Evolutionary conservation across 2,329 filamentous ascomycete species (phyloP).

Genomic region (Aspergillus piperis): DNA sequence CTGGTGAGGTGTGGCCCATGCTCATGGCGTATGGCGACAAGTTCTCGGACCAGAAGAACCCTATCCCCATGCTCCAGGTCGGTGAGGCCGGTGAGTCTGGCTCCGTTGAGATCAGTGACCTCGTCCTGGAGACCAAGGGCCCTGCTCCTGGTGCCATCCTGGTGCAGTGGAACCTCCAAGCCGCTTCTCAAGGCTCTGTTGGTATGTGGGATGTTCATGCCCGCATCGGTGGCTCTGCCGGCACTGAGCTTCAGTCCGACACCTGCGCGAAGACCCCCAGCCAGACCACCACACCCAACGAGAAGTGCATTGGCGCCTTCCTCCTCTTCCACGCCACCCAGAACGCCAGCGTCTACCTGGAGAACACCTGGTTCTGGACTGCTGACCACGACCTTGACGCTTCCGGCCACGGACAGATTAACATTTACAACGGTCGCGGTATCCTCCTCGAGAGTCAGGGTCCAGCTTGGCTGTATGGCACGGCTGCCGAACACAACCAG

Average conservation of each 20-base stretch:
- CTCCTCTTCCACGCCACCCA: conserved; percentile 60
- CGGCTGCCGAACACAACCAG: conserved; percentile 61
- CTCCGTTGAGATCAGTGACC: conserved; percentile 80
- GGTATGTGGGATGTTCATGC: conserved; percentile 97
- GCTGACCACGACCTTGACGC: conserved; percentile 87
- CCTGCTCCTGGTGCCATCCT: conserved; percentile 84
- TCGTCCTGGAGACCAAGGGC: conserved; percentile 82
- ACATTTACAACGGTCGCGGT: conserved; percentile 85
- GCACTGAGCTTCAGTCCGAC: conserved; percentile 78
- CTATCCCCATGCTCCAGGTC: conserved; percentile 81
- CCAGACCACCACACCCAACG: conserved; percentile 60
- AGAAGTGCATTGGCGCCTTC: conserved; percentile 73
- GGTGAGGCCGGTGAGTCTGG: conserved; percentile 76
- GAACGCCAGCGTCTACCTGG: conserved; percentile 69
- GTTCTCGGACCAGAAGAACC: conserved; percentile 75
- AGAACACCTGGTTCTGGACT: conserved; percentile 90
- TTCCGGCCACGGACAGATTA: conserved; percentile 64
- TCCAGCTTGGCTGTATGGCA: conserved; percentile 81
- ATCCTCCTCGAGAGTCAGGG: conserved; percentile 76
- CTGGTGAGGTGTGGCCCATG: conserved; percentile 87
- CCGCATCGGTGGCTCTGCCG: conserved; percentile 83
- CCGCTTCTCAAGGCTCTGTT: conserved; percentile 62
- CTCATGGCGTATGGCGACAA: conserved; percentile 77
- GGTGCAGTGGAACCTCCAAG: conserved; percentile 86
- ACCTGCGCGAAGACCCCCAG: conserved; percentile 76